Evolutionary conservation across 352 stramenopile genomes (phyloP).

Genomic region (Phytophthora citricola): DNA sequence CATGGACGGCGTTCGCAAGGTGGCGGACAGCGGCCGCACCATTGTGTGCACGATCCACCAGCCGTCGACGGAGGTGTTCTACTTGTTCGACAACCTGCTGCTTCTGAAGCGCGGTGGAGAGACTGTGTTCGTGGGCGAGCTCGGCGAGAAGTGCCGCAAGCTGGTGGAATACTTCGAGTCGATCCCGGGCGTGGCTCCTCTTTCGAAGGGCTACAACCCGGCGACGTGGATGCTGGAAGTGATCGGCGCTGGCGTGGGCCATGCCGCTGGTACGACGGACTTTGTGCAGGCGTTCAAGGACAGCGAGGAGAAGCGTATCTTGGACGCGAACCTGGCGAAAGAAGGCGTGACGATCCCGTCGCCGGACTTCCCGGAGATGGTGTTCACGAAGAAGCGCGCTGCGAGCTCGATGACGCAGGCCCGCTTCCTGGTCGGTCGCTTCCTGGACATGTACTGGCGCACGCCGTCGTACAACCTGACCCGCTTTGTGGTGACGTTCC

Average conservation of each 20-base stretch:
- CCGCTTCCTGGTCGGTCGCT: conserved; percentile 40
- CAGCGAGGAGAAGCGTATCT: conserved; percentile 31
- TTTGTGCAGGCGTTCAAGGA: conserved; percentile 43
- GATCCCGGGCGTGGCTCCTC: conserved; percentile 33
- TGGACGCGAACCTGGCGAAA: conserved; percentile 35
- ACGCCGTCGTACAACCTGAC: conserved; percentile 90
- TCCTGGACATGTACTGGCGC: conserved; percentile 85
- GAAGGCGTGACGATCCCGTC: conserved; percentile 46
- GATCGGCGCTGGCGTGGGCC: conserved; percentile 48
- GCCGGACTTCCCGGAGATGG: conserved; percentile 32
- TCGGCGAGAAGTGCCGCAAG: conserved; percentile 40
- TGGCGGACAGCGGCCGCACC: conserved; percentile 65
- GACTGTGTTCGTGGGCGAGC: conserved; percentile 58
- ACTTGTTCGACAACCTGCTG: conserved; percentile 84
- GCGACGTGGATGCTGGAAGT: conserved; percentile 60
- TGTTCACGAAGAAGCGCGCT: conserved; percentile 46
- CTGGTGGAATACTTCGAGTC: conserved; percentile 42
- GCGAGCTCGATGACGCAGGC: conserved; percentile 42
- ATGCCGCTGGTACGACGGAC: conserved; percentile 27
- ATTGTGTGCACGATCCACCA: conserved; percentile 93
- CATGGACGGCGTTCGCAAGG: conserved; percentile 80
- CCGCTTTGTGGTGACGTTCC: conserved; percentile 50
- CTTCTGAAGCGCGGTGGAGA: conserved; percentile 43
- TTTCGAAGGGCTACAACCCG: conserved; percentile 52
- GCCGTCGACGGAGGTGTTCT: conserved; percentile 86